phyloP scores from a whole-genome alignment of 805 yeast species.

The Wickerhamia fluorescens region DNA sequence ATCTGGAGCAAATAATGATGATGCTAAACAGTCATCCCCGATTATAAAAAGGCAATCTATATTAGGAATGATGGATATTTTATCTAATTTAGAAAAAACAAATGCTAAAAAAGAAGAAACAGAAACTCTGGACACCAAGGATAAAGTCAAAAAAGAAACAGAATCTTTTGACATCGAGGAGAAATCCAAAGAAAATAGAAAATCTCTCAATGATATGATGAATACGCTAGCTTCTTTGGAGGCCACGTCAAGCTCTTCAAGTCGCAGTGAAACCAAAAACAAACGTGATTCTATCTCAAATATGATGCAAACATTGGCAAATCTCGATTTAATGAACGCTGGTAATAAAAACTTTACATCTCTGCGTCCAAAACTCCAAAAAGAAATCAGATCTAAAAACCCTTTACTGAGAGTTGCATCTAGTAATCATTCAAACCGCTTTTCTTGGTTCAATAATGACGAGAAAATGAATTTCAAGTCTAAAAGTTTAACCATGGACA shows the following conservation, averaged over 20 bases:
- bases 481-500: no score
- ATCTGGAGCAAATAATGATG: no score
- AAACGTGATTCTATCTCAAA: conserved; percentile 16
- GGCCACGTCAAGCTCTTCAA: conserved; percentile 1
- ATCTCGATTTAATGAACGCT: conserved; percentile 6
- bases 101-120: conserved; percentile 7
- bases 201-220: conserved; percentile 29
- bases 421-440: conserved; percentile 9
- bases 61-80: conserved; percentile 9
- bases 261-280: conserved; percentile 3
- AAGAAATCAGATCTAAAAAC: background rate
- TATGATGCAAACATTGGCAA: conserved; percentile 17
- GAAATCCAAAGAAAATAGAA: conserved; percentile 14
- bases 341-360: no score
- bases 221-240: conserved; percentile 15
- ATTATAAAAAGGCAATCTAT: conserved; percentile 8
- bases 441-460: conserved; percentile 27
- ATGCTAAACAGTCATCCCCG: background rate
- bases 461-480: conserved; percentile 14
- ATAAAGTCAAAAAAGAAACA: conserved; percentile 9
- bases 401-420: background rate
- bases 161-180: conserved; percentile 4
- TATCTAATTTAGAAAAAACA: conserved; percentile 8
- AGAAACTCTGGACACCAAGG: conserved; percentile 2
- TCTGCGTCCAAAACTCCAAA: background rate